Evolutionary conservation across 257 asterid species (phyloP).

Genomic region (Coffea eugenioides): DNA sequence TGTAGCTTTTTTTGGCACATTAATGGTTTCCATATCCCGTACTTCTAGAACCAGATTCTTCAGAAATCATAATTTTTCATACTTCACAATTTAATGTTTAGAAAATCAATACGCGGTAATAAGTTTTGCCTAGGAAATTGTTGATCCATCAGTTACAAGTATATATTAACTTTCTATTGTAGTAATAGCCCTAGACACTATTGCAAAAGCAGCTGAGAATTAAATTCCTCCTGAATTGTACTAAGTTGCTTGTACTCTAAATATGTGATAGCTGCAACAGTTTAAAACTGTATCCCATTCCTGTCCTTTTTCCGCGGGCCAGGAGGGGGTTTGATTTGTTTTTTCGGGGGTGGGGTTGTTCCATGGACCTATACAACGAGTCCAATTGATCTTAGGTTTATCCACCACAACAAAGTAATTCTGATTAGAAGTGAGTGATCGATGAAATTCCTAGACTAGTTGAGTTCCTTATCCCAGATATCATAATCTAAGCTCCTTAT

Average conservation of each 20-base stretch:
- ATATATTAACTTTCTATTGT: background rate
- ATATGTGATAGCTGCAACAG: background rate
- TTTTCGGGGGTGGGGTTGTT: too few species aligned
- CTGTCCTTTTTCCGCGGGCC: background rate
- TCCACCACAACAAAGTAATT: too few species aligned
- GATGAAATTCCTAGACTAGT: background rate
- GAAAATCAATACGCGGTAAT: background rate
- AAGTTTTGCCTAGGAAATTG: background rate
- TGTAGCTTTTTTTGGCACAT: background rate
- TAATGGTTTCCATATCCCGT: background rate
- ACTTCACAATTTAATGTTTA: background rate
- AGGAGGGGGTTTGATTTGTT: too few species aligned
- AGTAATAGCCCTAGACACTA: background rate
- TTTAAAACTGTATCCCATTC: background rate
- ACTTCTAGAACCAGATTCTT: background rate
- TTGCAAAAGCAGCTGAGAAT: constrained; percentile 1
- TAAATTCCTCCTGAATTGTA: background rate
- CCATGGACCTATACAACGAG: too few species aligned
- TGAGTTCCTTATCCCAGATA: background rate
- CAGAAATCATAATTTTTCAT: background rate
- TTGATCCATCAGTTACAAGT: background rate
- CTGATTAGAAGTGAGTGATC: too few species aligned
- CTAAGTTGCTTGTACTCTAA: background rate
- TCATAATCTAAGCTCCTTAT: background rate
- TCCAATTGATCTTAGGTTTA: too few species aligned